Conservation (phyloP, 805 yeast genomes). For the Starmerella apicola region DNA sequence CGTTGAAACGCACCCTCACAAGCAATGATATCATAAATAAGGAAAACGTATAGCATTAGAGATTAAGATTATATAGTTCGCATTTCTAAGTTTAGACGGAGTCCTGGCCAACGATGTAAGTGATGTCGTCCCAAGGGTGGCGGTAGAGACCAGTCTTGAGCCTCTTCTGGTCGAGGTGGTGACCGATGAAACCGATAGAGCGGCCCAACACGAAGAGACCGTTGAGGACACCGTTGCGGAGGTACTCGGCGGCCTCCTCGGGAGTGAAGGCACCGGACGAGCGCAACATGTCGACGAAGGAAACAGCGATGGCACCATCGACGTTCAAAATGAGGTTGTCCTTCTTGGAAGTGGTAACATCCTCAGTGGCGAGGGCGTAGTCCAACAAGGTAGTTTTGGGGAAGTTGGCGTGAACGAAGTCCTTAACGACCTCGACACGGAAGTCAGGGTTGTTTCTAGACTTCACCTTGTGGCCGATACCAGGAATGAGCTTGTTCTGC, state of each 20-base stretch:
- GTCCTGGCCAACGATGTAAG: conserved; percentile 32
- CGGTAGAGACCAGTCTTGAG: conserved; percentile 36
- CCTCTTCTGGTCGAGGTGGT: conserved; percentile 37
- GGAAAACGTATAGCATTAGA: no score
- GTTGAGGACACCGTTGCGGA: conserved; percentile 35
- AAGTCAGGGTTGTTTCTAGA: conserved; percentile 38
- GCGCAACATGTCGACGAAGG: conserved; percentile 34
- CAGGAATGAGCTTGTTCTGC: conserved; percentile 37
- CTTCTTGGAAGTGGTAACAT: conserved; percentile 39
- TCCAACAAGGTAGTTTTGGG: conserved; percentile 33
- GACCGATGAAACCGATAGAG: conserved; percentile 37
- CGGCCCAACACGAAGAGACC: conserved; percentile 37
- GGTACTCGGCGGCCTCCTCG: conserved; percentile 35
- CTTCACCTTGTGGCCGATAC: conserved; percentile 37
- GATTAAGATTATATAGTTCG: no score
- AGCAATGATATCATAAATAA: no score
- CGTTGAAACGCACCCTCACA: no score
- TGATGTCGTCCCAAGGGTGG: conserved; percentile 39
- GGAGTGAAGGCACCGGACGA: conserved; percentile 35
- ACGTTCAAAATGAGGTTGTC: conserved; percentile 36
- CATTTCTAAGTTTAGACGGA: conserved; percentile 3
- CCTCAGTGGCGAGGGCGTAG: conserved; percentile 37
- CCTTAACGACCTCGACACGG: conserved; percentile 38
- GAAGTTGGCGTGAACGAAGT: conserved; percentile 34
- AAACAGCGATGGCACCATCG: conserved; percentile 36